Percentiles rank a stretch among this genome's conserved stretches.
Evolutionary conservation across 257 asterid genomes (phyloP).

Genomic region (Phtheirospermum japonicum): DNA sequence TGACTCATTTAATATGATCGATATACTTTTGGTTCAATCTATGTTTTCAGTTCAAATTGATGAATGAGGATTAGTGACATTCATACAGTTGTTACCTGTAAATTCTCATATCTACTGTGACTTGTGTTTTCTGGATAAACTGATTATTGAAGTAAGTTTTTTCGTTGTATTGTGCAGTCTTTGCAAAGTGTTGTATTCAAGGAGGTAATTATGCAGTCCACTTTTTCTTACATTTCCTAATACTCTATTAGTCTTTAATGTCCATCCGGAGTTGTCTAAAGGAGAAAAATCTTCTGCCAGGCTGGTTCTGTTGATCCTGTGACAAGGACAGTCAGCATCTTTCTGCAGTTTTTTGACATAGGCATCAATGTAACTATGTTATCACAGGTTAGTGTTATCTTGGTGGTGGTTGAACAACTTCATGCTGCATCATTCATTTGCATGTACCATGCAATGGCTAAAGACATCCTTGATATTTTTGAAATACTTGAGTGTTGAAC

Average conservation of each 20-base stretch:
- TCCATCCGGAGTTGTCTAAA: slow-evolving; percentile 26
- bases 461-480: slow-evolving; percentile 5
- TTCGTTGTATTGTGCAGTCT: slow-evolving; percentile 64
- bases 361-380: slow-evolving; percentile 84
- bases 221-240: slow-evolving; percentile 18
- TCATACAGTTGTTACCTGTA: slow-evolving; percentile 2
- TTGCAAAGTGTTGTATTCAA: slow-evolving; percentile 95
- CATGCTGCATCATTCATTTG: neutral
- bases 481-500: slow-evolving; percentile 8
- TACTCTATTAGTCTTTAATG: slow-evolving; percentile 20
- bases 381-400: slow-evolving; percentile 71
- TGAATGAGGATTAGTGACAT: slow-evolving; percentile 3
- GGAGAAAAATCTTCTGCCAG: slow-evolving; percentile 43
- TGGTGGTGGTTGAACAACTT: slow-evolving; percentile 23
- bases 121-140: slow-evolving; percentile 19
- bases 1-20: slow-evolving; percentile 7
- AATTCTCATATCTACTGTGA: neutral
- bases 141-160: slow-evolving; percentile 26
- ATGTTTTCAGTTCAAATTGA: slow-evolving; percentile 17
- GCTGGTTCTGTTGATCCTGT: slow-evolving; percentile 98
- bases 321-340: slow-evolving; percentile 88
- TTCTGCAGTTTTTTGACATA: slow-evolving; percentile 88
- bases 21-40: neutral
- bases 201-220: slow-evolving; percentile 54
- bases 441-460: slow-evolving; percentile 20